Evolutionary conservation across 2,329 filamentous ascomycete genomes (phyloP), one percentile per base, ranked within the genome.

Genomic region (Xylaria digitata): DNA sequence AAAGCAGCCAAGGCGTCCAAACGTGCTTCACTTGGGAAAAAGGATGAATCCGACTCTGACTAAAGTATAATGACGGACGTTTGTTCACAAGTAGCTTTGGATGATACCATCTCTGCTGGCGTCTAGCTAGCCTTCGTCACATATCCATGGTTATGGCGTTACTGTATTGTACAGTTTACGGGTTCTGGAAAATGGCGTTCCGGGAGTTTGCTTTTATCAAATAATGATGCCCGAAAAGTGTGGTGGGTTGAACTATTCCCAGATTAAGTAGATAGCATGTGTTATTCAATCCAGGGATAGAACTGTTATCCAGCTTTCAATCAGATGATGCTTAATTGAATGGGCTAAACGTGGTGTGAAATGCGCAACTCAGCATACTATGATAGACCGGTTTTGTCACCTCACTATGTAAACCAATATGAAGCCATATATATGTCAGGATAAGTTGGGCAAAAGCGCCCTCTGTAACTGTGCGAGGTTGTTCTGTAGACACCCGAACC

Each of bases 1-100:
- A 87, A 87, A 79, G 84, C 85, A 1, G 83, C 83, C 73, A 86
- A 86, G 79, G 82, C 83, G 49, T 83, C 84, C 61, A 86, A 86
- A 81, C 88, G 86, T 76, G 82, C 82, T 46, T 80, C 80, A 69
- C 80, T 85, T 75, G 85, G 82, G 67, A 81, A 82, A 74, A 83
- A 84, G 74, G 81, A 81, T 71, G 84, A 85, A 69, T 83, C 84
- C 65, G 84, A 86, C 74, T 86, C 84, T 73, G 84, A 86, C 61
- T 86, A 79, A 78, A 50, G 57, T 57, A 30, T 32, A 42, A 45
- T 49, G 34, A 50, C 9, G 49, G 59, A 40, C 26, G 53, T 57
- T 65, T 64, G 65, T 68, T 69, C 64, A 54, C 66, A 64, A 65
- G 59, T 68, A 63, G 60, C 65, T 70, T 71, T 68, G 69, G 70